Conservation (phyloP, 495 filamentous ascomycete species). For the Entonaema liquescens region DNA sequence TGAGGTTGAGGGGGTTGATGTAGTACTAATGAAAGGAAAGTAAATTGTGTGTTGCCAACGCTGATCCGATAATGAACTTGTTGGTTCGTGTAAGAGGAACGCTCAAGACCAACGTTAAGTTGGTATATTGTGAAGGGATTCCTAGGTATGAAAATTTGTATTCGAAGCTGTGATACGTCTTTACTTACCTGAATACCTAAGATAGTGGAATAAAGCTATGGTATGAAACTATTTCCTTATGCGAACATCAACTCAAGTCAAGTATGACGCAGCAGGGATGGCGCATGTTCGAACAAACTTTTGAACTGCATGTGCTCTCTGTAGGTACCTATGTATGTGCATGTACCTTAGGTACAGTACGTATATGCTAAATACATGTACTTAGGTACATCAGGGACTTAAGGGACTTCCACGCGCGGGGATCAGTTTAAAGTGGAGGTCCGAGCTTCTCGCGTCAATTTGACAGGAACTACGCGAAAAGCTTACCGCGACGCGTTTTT, state of each 20-base stretch:
- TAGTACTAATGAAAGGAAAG: conserved; percentile 3
- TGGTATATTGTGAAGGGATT: conserved; percentile 1
- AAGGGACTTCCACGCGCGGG: neutral
- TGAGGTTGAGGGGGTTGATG: neutral
- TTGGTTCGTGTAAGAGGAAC: neutral
- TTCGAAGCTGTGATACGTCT: conserved; percentile 15
- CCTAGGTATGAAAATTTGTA: conserved; percentile 7
- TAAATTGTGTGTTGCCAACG: neutral
- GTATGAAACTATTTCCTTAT: conserved; percentile 8
- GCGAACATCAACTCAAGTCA: neutral
- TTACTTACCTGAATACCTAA: neutral
- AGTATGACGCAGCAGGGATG: neutral
- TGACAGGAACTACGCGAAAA: conserved; percentile 28
- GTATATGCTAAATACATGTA: neutral
- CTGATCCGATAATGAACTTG: conserved; percentile 1
- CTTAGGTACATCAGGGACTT: neutral
- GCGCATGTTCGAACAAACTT: neutral
- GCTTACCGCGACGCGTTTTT: conserved; percentile 37
- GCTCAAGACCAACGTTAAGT: neutral
- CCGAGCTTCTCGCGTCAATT: conserved; percentile 32
- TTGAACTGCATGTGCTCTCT: too few species aligned
- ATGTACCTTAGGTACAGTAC: too few species aligned
- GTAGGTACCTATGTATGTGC: too few species aligned
- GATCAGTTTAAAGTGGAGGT: conserved; percentile 33
- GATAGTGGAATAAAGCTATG: conserved; percentile 4